phyloP scores from a whole-genome alignment of 1,139 yeast genomes.

The Diutina scorzettiae region DNA sequence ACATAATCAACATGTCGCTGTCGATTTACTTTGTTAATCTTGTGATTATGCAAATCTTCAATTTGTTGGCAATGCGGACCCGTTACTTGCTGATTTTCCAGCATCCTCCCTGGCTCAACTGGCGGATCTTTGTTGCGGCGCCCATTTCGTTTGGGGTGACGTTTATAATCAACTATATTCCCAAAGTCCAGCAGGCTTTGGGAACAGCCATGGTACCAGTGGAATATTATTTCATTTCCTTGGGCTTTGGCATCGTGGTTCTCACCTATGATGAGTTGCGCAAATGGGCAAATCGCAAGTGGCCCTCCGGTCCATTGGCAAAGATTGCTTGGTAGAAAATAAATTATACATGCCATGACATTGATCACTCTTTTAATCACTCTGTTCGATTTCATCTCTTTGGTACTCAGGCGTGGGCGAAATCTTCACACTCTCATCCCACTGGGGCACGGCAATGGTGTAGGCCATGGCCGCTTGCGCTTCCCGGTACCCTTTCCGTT shows the following conservation, averaged over 20 bases:
- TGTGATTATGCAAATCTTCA: conserved; percentile 40
- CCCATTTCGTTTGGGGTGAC: conserved; percentile 29
- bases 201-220: conserved; percentile 31
- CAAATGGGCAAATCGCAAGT: conserved; percentile 24
- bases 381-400: no score
- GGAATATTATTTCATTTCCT: conserved; percentile 36
- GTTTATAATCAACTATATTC: conserved; percentile 35
- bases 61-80: conserved; percentile 34
- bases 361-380: no score
- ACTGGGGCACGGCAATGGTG: not conserved
- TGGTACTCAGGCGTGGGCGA: not conserved
- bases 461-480: not conserved
- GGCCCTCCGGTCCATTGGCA: conserved; percentile 28
- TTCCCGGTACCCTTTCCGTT: conserved; percentile 1
- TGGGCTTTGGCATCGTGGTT: conserved; percentile 32
- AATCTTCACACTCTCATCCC: not conserved
- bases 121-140: conserved; percentile 23
- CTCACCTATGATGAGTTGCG: conserved; percentile 32
- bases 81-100: conserved; percentile 33
- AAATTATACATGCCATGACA: no score
- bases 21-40: conserved; percentile 38
- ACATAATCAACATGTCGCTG: conserved; percentile 24
- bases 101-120: conserved; percentile 21
- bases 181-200: conserved; percentile 27
- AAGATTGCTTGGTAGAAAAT: conserved; percentile 31